phyloP scores from a whole-genome alignment of 1,139 yeast species.

The Lizanozyma gosingica region DNA sequence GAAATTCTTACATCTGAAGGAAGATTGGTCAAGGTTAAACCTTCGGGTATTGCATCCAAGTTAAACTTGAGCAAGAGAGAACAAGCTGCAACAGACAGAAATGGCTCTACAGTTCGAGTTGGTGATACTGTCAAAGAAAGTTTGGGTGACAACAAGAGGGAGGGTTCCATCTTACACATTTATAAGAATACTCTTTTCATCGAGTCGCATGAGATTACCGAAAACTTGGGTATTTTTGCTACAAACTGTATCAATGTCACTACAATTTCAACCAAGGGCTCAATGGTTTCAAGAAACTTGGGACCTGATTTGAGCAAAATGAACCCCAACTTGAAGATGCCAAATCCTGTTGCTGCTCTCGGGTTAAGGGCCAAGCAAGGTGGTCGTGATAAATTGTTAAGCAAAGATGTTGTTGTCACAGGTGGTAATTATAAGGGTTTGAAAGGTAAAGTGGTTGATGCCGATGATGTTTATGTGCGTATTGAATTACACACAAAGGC shows the following conservation, averaged over 20 bases:
- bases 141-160: slow-evolving; percentile 65
- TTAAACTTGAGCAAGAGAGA: slow-evolving; percentile 55
- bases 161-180: slow-evolving; percentile 82
- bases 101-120: slow-evolving; percentile 74
- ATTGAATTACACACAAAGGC: slow-evolving; percentile 90
- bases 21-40: slow-evolving; percentile 59
- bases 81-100: slow-evolving; percentile 78
- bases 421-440: slow-evolving; percentile 92
- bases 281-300: slow-evolving; percentile 43
- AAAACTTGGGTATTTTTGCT: slow-evolving; percentile 89
- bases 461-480: slow-evolving; percentile 85
- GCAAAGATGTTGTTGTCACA: slow-evolving; percentile 78
- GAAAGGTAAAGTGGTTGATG: slow-evolving; percentile 88
- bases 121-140: slow-evolving; percentile 89
- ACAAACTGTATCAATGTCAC: slow-evolving; percentile 67
- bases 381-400: slow-evolving; percentile 74
- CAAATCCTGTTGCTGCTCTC: slow-evolving; percentile 37
- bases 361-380: slow-evolving; percentile 48
- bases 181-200: slow-evolving; percentile 73
- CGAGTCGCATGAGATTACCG: slow-evolving; percentile 68
- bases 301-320: slow-evolving; percentile 69
- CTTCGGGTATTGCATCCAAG: slow-evolving; percentile 74
- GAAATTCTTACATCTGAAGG: slow-evolving; percentile 83
- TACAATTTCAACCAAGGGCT: slow-evolving; percentile 78
- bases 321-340: slow-evolving; percentile 69